Percentiles rank a stretch among this genome's conserved stretches.
Conservation (phyloP, 2,329 filamentous ascomycete species). For the Calycina herbarum region DNA sequence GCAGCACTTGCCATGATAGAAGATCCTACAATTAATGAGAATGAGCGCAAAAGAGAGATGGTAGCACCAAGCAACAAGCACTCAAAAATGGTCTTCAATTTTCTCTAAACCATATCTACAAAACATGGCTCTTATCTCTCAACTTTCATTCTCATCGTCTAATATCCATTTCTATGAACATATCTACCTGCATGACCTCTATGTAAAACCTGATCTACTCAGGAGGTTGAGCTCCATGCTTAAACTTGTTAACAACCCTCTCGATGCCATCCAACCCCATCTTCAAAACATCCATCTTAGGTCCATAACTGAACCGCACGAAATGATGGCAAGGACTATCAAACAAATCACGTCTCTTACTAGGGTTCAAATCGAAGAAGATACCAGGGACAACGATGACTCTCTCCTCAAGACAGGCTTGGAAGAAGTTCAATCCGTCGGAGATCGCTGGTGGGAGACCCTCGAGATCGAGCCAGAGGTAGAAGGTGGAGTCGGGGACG, state of each 20-base stretch:
- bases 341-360: conserved; percentile 84
- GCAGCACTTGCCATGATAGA: too few species aligned
- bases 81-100: too few species aligned
- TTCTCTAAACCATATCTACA: too few species aligned
- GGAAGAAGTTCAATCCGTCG: conserved; percentile 95
- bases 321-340: conserved; percentile 94
- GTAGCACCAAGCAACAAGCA: too few species aligned
- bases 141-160: too few species aligned
- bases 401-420: conserved; percentile 88
- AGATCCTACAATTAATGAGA: too few species aligned
- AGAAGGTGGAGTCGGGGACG: conserved; percentile 90
- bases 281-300: conserved; percentile 75
- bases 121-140: too few species aligned
- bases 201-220: conserved; percentile 3
- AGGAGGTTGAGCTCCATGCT: conserved; percentile 1
- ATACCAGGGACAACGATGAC: conserved; percentile 96
- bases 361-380: conserved; percentile 96
- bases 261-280: conserved; percentile 83
- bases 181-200: neutral
- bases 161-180: too few species aligned
- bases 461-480: conserved; percentile 76
- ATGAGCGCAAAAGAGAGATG: too few species aligned
- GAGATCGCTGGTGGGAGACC: conserved; percentile 77
- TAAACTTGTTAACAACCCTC: conserved; percentile 60
- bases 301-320: conserved; percentile 81